Evolutionary conservation across 345 rosid genomes (phyloP), one percentile per base, ranked within the genome.

Genomic region (Brassica cretica): DNA sequence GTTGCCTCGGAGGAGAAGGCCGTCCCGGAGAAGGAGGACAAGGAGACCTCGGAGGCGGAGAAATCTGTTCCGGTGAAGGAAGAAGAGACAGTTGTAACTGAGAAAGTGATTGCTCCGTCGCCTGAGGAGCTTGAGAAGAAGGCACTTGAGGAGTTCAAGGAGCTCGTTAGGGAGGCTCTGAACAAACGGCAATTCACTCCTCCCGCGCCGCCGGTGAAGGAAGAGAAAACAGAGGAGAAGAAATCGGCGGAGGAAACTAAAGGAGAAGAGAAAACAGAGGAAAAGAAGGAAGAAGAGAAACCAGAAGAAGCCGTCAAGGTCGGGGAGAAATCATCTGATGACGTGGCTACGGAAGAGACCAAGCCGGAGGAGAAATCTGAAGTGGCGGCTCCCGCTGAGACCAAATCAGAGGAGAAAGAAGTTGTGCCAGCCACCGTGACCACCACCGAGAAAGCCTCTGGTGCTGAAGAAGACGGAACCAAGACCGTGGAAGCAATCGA

Each of bases 401-500:
- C 73, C 5, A 78, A 55, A 58, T 3, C 73, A 1, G 81, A 60
- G 9, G 76, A 61, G 61, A 64, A 67, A 15, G 35, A 8, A 27
- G 65, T 1, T 12, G 64, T 27, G 18, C 33, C 29, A 60, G 60
- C 58, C 21, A 15, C 12, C 10, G 46, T 39, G 46, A 56, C 49
- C 15, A 63, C 49, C 49, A 41, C 72, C 3, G 88, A 84, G 80
- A 87, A 81, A 44, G 75, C 84, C 53, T 55, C 88, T 0, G 63
- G 78, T 8, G 87, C 86, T 6, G 97, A 90, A 1, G 97, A 89
- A 32, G 97, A 93, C 12, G 96, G 96, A 33, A 83, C 95, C 79
- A 91, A 89, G 81, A 89, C 91, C 0, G 97, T 91, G 1, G 98
- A 93, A 81, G 97, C 92, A 19, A 90, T 93, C 59, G 89, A 91